Evolutionary conservation across 306 rosid species (phyloP), one percentile per base, ranked within the genome.

Genomic region (Cajanus cajan): DNA sequence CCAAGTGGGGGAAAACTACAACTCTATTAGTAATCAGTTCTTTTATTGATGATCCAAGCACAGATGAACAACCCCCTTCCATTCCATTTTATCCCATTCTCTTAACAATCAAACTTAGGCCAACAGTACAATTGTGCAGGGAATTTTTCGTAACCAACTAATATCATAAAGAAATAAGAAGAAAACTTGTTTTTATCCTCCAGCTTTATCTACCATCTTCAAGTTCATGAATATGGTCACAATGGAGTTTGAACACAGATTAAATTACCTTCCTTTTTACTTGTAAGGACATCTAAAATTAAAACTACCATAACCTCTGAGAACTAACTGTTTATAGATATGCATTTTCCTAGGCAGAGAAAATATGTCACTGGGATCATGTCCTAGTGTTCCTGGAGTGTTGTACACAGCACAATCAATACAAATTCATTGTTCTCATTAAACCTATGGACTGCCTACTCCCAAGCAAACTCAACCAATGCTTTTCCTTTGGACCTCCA

Each of bases 331-430:
- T 14, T 40, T 62, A 44, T 37, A 45, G 68, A 15, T 8, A 61
- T 9, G 15, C 19, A 33, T 77, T 63, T 62, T 82, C 75, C 82
- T 52, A 62, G 63, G n/a, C n/a, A 44, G 41, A 72, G 43, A 78
- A 73, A 37, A 51, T 0, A 3, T 11, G 21, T 43, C 57, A 63
- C 43, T n/a, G 24, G 41, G 61, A 74, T 28, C 40, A 37, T 40
- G 25, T 31, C 22, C 48, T 44, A 22, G 22, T 48, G 52, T 57
- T 57, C 45, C 18, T n/a, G n/a, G 65, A 52, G 8, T 2, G 8
- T 36, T 18, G 36, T 5, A 67, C 34, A 67, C 15, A 5, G 43
- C 70, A 67, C 31, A 4, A 58, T 6, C 76, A 74, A 24, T 58
- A 45, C 40, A 54, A 61, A 10, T 25, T 58, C 65, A 58, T 52